A percentile compares a stretch with the other conserved stretches of the same genome.
Evolutionary conservation across 1,284 basidiomycete species (phyloP).

Genomic region (Phaffia rhodozyma): DNA sequence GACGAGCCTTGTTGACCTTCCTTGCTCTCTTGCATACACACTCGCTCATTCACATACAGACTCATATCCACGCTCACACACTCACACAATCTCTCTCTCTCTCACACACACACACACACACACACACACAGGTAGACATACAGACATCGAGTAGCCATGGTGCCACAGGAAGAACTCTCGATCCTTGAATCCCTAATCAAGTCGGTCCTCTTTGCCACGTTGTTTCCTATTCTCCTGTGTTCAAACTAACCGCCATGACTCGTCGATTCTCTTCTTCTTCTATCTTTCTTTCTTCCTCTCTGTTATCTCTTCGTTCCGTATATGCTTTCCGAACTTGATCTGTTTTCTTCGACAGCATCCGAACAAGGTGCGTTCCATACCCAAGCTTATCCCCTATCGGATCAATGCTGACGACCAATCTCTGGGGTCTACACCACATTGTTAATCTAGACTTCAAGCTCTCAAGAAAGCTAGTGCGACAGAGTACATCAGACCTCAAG

Average conservation of each 20-base stretch:
- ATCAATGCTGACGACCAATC: neutral
- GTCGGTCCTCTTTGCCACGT: constrained; percentile 38
- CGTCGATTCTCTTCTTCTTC: constrained; percentile 8
- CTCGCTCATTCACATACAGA: no score
- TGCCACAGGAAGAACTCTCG: constrained; percentile 55
- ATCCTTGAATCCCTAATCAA: constrained; percentile 92
- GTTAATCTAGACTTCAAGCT: constrained; percentile 35
- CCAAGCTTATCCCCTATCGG: neutral
- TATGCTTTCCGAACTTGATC: constrained; percentile 18
- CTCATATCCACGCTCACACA: no score
- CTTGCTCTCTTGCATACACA: no score
- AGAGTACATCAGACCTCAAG: constrained; percentile 35
- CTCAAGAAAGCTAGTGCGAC: constrained; percentile 42
- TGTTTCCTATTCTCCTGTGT: neutral
- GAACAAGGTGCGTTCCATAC: neutral
- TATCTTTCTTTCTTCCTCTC: neutral
- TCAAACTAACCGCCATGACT: neutral
- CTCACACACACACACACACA: no score
- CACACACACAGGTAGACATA: no score
- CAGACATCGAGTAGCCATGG: constrained; percentile 22
- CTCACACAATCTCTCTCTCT: no score
- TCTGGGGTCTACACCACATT: neutral
- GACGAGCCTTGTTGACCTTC: no score
- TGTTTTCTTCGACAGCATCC: constrained; percentile 32
- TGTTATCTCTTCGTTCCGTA: neutral